phyloP scores from a whole-genome alignment of 2,329 filamentous ascomycete genomes.

The Cadophora sp. region DNA sequence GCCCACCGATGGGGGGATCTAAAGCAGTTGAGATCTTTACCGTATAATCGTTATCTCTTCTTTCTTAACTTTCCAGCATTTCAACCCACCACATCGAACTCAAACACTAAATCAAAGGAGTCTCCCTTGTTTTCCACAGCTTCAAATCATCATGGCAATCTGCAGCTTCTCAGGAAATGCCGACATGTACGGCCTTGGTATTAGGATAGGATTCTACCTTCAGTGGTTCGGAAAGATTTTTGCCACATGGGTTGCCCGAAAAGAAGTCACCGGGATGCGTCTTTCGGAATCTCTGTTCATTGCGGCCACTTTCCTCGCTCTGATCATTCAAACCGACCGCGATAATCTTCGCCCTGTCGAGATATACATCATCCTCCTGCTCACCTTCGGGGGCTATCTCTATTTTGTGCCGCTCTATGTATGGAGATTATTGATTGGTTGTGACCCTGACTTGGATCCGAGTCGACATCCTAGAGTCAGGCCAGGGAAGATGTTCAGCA shows the following conservation, averaged over 20 bases:
- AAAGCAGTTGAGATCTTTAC: not conserved
- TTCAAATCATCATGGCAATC: not conserved
- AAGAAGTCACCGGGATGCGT: slow-evolving; percentile 21
- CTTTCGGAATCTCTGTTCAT: slow-evolving; percentile 28
- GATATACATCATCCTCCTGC: slow-evolving; percentile 29
- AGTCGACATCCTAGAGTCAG: slow-evolving; percentile 25
- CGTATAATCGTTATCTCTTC: not conserved
- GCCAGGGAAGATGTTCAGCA: slow-evolving; percentile 18
- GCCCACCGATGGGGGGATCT: not conserved
- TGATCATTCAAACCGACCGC: slow-evolving; percentile 21
- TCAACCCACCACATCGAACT: no score
- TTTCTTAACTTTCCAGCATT: no score
- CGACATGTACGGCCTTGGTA: slow-evolving; percentile 37
- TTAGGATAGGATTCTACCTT: slow-evolving; percentile 32
- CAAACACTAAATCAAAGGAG: no score
- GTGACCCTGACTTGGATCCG: slow-evolving; percentile 25
- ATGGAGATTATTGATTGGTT: slow-evolving; percentile 24
- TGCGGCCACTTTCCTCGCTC: slow-evolving; percentile 25
- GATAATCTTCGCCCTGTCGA: slow-evolving; percentile 24
- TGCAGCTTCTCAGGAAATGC: slow-evolving; percentile 40
- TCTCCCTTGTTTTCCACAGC: no score
- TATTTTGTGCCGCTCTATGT: slow-evolving; percentile 27
- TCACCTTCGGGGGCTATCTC: slow-evolving; percentile 27
- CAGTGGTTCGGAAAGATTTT: slow-evolving; percentile 31
- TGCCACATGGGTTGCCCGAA: slow-evolving; percentile 25